These are phyloP conservation scores for Flaveria brownii DNA, from an alignment of 129 eudicot species.

Conservation along the genomic window DNA sequence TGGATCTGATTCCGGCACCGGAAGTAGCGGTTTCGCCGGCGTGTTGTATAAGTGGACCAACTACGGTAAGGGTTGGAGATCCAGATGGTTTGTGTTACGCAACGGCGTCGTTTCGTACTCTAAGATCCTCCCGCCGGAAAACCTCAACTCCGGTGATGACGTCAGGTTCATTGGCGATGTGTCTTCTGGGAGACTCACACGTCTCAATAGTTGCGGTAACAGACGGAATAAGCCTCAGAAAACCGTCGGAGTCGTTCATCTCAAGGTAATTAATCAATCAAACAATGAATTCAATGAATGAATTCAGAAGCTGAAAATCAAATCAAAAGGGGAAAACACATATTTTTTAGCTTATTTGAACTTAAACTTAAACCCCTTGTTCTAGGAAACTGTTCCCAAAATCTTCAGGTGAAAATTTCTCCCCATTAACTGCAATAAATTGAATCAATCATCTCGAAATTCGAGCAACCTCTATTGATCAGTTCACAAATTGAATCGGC, in stretches of 20 bases:
- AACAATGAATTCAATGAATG: background rate
- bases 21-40: constrained; percentile 64
- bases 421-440: background rate
- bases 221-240: constrained; percentile 41
- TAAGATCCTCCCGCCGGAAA: constrained; percentile 53
- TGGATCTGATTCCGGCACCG: constrained; percentile 58
- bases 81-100: constrained; percentile 77
- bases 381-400: constrained; percentile 31
- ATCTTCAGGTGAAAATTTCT: constrained; percentile 24
- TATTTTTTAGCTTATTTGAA: no score
- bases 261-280: constrained; percentile 48
- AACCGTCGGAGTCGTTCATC: constrained; percentile 60
- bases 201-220: constrained; percentile 40
- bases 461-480: constrained; percentile 13
- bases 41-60: constrained; percentile 81
- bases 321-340: constrained; percentile 10
- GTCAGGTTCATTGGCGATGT: constrained; percentile 67
- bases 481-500: constrained; percentile 16
- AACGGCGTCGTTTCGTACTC: constrained; percentile 78
- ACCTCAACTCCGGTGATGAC: constrained; percentile 50
- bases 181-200: constrained; percentile 32
- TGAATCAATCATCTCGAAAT: constrained; percentile 26
- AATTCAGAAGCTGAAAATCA: background rate
- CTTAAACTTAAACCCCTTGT: background rate
- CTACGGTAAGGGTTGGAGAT: constrained; percentile 95